These are phyloP conservation scores for Colletotrichum orbiculare DNA, from an alignment of 2,329 filamentous ascomycete genomes.

Conservation along the genomic window DNA sequence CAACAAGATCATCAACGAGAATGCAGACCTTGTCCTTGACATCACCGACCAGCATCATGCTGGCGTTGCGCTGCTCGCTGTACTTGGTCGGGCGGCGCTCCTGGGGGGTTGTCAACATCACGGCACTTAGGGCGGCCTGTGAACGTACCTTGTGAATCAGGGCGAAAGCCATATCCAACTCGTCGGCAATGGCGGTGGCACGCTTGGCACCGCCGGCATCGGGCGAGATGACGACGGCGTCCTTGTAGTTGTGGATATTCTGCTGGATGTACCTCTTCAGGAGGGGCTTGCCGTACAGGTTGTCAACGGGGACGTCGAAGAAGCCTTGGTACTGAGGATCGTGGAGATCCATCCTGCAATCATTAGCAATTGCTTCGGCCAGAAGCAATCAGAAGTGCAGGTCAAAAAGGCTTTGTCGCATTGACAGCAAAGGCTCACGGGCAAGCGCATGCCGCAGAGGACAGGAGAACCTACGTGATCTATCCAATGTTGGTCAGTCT, in stretches of 20 bases:
- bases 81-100: slow-evolving; percentile 91
- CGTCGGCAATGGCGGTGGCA: slow-evolving; percentile 93
- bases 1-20: slow-evolving; percentile 91
- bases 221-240: slow-evolving; percentile 93
- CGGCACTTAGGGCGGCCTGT: neutral
- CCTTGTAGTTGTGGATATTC: slow-evolving; percentile 84
- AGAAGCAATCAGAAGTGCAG: slow-evolving; percentile 26
- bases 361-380: slow-evolving; percentile 40
- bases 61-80: slow-evolving; percentile 88
- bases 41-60: slow-evolving; percentile 95
- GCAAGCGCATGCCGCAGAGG: neutral
- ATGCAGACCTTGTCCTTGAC: slow-evolving; percentile 86
- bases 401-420: neutral
- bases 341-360: slow-evolving; percentile 81
- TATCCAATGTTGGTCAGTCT: slow-evolving; percentile 8
- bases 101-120: slow-evolving; percentile 53
- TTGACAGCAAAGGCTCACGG: neutral
- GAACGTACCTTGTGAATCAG: slow-evolving; percentile 93
- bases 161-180: slow-evolving; percentile 93
- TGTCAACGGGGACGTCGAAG: slow-evolving; percentile 98
- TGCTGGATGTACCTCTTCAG: slow-evolving; percentile 79
- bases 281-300: slow-evolving; percentile 87
- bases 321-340: slow-evolving; percentile 98
- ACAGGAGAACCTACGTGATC: slow-evolving; percentile 40
- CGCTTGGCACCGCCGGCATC: slow-evolving; percentile 97